Conservation (phyloP, 2,329 filamentous ascomycete species). For the Aspergillus candidus region DNA sequence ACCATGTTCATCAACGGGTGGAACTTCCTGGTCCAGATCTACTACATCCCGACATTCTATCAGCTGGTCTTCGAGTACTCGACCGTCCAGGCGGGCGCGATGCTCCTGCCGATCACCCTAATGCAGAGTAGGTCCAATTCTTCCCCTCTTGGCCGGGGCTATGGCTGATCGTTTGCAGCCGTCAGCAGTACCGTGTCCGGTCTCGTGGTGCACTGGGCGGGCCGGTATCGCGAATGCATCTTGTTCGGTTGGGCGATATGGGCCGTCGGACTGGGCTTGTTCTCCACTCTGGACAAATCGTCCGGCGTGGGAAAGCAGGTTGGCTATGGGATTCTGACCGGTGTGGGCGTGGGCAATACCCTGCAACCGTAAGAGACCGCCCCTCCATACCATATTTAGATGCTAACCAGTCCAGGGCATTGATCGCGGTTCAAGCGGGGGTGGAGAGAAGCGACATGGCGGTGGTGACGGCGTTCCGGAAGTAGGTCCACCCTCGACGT, state of each 20-base stretch:
- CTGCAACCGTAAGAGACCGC: slow-evolving; percentile 39
- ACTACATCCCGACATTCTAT: slow-evolving; percentile 57
- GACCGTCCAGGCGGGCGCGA: slow-evolving; percentile 44
- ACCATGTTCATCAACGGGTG: slow-evolving; percentile 56
- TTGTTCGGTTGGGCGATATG: slow-evolving; percentile 49
- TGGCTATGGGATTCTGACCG: slow-evolving; percentile 49
- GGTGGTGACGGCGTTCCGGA: slow-evolving; percentile 34
- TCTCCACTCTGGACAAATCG: slow-evolving; percentile 46
- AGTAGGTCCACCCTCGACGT: slow-evolving; percentile 14
- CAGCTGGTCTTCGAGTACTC: slow-evolving; percentile 49
- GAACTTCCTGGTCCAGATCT: slow-evolving; percentile 56
- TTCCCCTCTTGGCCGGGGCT: background rate
- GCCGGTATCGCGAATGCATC: slow-evolving; percentile 50
- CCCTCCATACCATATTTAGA: background rate
- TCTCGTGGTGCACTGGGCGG: slow-evolving; percentile 48
- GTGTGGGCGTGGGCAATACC: slow-evolving; percentile 49
- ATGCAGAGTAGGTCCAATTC: slow-evolving; percentile 33
- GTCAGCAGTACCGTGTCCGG: slow-evolving; percentile 47
- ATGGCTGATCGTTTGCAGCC: slow-evolving; percentile 33
- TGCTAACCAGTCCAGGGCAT: slow-evolving; percentile 12
- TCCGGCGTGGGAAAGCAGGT: slow-evolving; percentile 50
- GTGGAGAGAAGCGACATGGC: slow-evolving; percentile 37
- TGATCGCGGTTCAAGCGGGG: slow-evolving; percentile 38
- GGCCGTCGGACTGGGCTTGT: slow-evolving; percentile 48
- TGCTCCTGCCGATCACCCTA: slow-evolving; percentile 47